Conservation (phyloP, 2,329 filamentous ascomycete species). For the Fusarium sp. region DNA sequence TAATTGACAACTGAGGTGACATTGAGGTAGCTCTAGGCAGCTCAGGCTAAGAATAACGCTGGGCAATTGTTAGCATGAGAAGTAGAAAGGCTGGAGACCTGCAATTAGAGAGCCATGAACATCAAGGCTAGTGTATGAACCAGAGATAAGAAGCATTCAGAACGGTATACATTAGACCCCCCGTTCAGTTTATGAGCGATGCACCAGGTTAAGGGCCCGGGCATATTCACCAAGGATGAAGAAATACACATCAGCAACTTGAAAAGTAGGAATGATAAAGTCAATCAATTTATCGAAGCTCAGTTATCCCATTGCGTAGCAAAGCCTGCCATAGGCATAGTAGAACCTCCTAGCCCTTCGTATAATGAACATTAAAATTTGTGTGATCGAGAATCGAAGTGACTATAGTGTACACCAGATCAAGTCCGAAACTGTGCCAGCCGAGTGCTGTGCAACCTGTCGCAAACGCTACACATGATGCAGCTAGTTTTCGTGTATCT, state of each 20-base stretch:
- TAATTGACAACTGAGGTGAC: not conserved
- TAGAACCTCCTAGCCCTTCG: not conserved
- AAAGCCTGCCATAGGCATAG: not conserved
- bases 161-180: too few relatives aligned
- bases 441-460: not conserved
- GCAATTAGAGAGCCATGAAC: not conserved
- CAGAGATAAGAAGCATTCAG: not conserved
- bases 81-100: not conserved
- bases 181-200: not conserved
- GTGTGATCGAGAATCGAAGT: conserved; percentile 1
- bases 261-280: not conserved
- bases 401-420: conserved; percentile 14
- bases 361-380: conserved; percentile 20
- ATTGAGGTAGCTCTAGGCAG: not conserved
- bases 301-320: not conserved
- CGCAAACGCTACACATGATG: not conserved
- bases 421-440: not conserved
- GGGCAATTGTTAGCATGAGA: not conserved
- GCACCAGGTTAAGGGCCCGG: not conserved
- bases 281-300: conserved; percentile 9
- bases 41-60: not conserved
- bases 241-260: not conserved
- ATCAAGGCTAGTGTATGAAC: not conserved
- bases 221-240: not conserved
- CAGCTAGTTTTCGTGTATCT: conserved; percentile 46